Evolutionary conservation across 225 moss, liverwort and hornwort species (phyloP).

Genomic region (Marchantia paleacea): DNA sequence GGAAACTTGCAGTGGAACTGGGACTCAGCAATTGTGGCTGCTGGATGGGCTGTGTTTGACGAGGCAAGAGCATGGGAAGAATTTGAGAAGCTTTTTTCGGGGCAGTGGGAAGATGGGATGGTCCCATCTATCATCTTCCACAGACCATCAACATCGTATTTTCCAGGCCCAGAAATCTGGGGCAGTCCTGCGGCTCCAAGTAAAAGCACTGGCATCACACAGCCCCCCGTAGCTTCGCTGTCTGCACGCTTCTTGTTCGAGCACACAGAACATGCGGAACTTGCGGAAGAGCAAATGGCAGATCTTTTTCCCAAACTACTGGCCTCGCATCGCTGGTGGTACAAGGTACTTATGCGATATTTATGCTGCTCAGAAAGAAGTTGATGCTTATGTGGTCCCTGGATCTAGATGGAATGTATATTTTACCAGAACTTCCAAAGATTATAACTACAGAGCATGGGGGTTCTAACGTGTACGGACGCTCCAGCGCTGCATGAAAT

Average conservation of each 20-base stretch:
- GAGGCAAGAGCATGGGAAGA: constrained; percentile 48
- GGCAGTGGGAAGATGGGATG: constrained; percentile 52
- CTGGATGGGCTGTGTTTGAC: constrained; percentile 52
- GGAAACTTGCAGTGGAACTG: constrained; percentile 44
- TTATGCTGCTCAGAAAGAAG: neutral
- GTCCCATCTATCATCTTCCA: constrained; percentile 49
- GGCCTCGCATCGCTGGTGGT: constrained; percentile 53
- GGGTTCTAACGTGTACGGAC: too few relatives aligned
- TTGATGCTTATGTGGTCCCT: too few relatives aligned
- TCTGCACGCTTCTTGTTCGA: constrained; percentile 46
- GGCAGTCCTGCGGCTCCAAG: constrained; percentile 39
- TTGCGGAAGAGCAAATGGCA: constrained; percentile 31
- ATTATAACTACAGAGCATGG: too few relatives aligned
- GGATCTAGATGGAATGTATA: too few relatives aligned
- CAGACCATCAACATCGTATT: constrained; percentile 43
- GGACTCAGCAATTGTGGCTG: constrained; percentile 50
- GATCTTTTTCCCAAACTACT: constrained; percentile 42
- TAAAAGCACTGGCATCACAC: constrained; percentile 44
- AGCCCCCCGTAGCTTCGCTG: constrained; percentile 45
- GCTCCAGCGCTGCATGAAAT: too few relatives aligned
- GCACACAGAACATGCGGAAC: constrained; percentile 28
- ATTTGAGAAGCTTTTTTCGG: constrained; percentile 40
- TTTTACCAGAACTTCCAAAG: too few relatives aligned
- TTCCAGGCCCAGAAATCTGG: constrained; percentile 54
- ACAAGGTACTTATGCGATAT: constrained; percentile 29